Base-by-base conservation (phyloP, 169 alveolate species). In the Plasmodium cynomolgi region DNA sequence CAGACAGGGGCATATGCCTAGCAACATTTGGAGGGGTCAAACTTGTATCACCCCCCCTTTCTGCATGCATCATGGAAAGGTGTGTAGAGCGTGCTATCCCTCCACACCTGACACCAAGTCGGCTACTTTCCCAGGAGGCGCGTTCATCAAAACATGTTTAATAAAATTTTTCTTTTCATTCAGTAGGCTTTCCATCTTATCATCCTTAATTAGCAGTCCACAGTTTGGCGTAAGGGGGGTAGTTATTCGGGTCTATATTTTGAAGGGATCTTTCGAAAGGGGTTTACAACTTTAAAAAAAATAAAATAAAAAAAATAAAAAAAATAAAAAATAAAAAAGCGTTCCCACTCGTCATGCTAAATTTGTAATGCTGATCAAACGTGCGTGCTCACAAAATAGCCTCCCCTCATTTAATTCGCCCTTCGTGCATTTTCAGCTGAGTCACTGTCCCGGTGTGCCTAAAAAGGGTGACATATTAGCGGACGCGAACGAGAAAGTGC, bases 141-240 rank as follows among this genome's bases (percentile, higher is more conserved):
- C 29, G 73, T 88, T 79, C 37, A 41, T 58, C 73, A 88, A 34
- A 58, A 88, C 94, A 44, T 88, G 94, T 79, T 83, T 88, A 79
- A 88, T 88, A 80, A 88, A 88, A 20, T 88, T 88, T 41, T 88
- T 88, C 83, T 88, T 88, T 80, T 88, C 94, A 88, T 88, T 88
- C 81, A 88, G 50, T 44, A 50, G n/a, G 47, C 44, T 88, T 20
- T 80, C 88, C 94, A 88, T 88, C 71, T 15, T 56, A 3, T 23
- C 29, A 17, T 47, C 34, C 20, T 29, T 50, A 20, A 20, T 83
- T 68, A 71, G 50, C 26, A 15, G 33, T 83, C 6, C 47, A 68
- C 15, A 33, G 58, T 33, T 75, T 75, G 56, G 33, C 47, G 1
- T 13, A 75, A 1, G 23, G 31, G 1, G n/a, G 33, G 23, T 11